These are phyloP conservation scores for Myriangium duriaei DNA, from an alignment of 2,329 filamentous ascomycete species.

Conservation along the genomic window DNA sequence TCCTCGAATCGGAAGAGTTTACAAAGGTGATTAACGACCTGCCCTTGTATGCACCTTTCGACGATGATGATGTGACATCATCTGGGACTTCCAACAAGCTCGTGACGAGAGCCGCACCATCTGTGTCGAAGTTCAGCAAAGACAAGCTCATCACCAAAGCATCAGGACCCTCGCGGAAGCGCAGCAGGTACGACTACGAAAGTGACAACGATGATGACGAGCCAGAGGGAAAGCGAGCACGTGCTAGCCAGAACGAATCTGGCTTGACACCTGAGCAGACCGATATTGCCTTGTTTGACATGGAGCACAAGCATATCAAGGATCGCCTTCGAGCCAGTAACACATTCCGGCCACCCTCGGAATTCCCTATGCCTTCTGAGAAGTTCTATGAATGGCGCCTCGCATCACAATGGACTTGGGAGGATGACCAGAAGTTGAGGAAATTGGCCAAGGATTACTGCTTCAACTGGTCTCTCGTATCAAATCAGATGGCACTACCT, in stretches of 20 bases:
- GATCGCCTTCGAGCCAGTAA: constrained; percentile 84
- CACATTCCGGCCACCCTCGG: constrained; percentile 83
- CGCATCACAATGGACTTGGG: constrained; percentile 80
- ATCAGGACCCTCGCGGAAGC: constrained; percentile 56
- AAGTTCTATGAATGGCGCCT: constrained; percentile 79
- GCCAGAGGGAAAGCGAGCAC: constrained; percentile 12
- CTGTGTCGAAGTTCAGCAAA: constrained; percentile 71
- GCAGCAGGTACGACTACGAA: constrained; percentile 69
- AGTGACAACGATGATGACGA: constrained; percentile 47
- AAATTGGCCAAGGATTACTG: constrained; percentile 79
- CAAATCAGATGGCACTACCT: constrained; percentile 60
- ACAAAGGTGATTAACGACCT: constrained; percentile 62
- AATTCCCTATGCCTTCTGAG: constrained; percentile 80
- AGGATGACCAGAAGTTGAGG: constrained; percentile 83
- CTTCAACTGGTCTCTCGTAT: constrained; percentile 96
- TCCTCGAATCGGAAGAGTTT: constrained; percentile 11
- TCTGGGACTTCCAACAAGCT: background rate
- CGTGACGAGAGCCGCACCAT: constrained; percentile 16
- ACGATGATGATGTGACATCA: constrained; percentile 39
- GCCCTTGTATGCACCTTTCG: constrained; percentile 60
- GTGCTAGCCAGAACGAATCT: constrained; percentile 20
- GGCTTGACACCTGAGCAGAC: constrained; percentile 56
- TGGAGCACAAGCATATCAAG: constrained; percentile 77
- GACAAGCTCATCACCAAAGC: constrained; percentile 62
- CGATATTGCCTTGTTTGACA: constrained; percentile 76